A percentile compares a stretch with the other conserved stretches of the same genome.
phyloP scores from a whole-genome alignment of 208 protist genomes.

The Crithidia brevicula region DNA sequence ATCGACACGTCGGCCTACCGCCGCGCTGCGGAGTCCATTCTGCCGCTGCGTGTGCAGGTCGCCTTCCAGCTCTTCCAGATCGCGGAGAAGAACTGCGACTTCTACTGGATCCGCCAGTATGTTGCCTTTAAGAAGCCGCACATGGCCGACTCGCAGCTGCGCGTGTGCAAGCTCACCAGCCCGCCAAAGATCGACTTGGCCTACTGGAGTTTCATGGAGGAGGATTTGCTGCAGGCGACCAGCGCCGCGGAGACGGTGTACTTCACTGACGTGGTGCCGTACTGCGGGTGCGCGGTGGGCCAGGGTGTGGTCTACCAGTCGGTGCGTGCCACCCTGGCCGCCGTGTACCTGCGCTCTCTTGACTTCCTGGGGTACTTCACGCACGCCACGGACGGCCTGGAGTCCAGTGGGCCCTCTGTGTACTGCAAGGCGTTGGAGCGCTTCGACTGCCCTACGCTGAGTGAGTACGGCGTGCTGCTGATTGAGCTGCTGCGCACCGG shows the following conservation, averaged over 20 bases:
- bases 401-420: conserved; percentile 59
- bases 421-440: conserved; percentile 68
- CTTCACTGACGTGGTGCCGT: conserved; percentile 68
- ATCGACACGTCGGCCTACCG: conserved; percentile 80
- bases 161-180: conserved; percentile 44
- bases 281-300: conserved; percentile 39
- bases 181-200: conserved; percentile 67
- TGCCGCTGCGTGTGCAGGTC: conserved; percentile 82
- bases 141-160: conserved; percentile 28
- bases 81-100: conserved; percentile 18
- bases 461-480: conserved; percentile 82
- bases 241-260: conserved; percentile 38
- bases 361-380: conserved; percentile 93
- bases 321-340: conserved; percentile 54
- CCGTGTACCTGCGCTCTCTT: conserved; percentile 78
- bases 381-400: conserved; percentile 55
- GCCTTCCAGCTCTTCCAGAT: conserved; percentile 68
- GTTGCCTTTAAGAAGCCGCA: conserved; percentile 38
- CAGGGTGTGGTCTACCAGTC: conserved; percentile 30
- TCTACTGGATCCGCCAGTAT: conserved; percentile 74
- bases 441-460: conserved; percentile 73
- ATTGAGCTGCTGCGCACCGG: conserved; percentile 86
- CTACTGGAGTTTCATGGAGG: conserved; percentile 54
- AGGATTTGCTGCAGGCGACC: conserved; percentile 19
- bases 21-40: conserved; percentile 62